These are phyloP conservation scores for Sanghuangporus baumii DNA, from an alignment of 1,284 basidiomycete species.

Conservation along the genomic window DNA sequence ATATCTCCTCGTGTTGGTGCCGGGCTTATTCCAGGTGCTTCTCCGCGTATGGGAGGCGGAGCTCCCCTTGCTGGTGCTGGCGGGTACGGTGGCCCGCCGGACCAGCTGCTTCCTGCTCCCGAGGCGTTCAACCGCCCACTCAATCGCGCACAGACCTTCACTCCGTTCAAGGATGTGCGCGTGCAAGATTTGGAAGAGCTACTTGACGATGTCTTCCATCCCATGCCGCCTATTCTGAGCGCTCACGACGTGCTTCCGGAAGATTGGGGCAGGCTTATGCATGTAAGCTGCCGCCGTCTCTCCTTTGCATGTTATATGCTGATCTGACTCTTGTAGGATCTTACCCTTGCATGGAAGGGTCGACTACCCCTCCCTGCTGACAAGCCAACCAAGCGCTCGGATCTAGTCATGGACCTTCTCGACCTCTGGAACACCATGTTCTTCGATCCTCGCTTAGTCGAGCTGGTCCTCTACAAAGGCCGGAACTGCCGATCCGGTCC, in stretches of 20 bases:
- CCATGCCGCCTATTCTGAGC: constrained; percentile 57
- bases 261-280: constrained; percentile 73
- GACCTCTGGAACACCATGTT: constrained; percentile 74
- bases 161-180: constrained; percentile 62
- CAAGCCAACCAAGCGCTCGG: constrained; percentile 47
- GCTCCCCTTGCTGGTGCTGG: neutral
- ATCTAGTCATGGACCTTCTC: constrained; percentile 59
- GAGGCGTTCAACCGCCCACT: constrained; percentile 67
- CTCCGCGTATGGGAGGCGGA: constrained; percentile 14
- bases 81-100: constrained; percentile 21
- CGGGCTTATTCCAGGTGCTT: neutral
- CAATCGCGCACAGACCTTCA: constrained; percentile 60
- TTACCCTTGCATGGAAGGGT: constrained; percentile 67
- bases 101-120: constrained; percentile 50
- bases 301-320: too few relatives aligned
- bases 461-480: constrained; percentile 71
- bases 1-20: constrained; percentile 12
- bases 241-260: constrained; percentile 73
- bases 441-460: constrained; percentile 64
- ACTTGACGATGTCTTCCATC: constrained; percentile 54
- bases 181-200: constrained; percentile 71
- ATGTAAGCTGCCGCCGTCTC: too few relatives aligned
- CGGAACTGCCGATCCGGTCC: constrained; percentile 65
- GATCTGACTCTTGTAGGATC: constrained; percentile 44
- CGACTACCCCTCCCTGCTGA: constrained; percentile 56